Conservation (phyloP, 176 grass and related monocot genomes). For the Zoysia pacifica region DNA sequence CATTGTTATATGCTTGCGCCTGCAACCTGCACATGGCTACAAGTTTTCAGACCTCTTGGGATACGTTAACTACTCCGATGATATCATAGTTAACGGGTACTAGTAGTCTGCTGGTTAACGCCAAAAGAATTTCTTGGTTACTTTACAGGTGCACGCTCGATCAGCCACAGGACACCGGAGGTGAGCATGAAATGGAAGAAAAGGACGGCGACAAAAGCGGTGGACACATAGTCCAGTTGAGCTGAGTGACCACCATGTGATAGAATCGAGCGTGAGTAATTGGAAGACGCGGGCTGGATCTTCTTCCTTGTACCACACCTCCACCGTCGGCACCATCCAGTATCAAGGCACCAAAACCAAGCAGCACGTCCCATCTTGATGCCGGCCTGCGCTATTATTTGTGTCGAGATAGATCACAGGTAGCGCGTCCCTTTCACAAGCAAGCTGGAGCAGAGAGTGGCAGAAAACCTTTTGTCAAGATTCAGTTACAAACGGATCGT, state of each 20-base stretch:
- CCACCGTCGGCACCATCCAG: neutral
- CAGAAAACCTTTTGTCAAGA: conserved; percentile 41
- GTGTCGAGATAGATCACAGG: conserved; percentile 49
- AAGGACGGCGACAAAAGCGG: neutral
- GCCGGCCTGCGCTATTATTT: conserved; percentile 1
- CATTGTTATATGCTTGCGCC: neutral
- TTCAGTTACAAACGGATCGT: conserved; percentile 42
- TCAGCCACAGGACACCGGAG: conserved; percentile 1
- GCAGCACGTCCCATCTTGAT: conserved; percentile 11
- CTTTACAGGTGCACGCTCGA: conserved; percentile 28
- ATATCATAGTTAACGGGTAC: conserved; percentile 29
- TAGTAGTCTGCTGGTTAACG: neutral
- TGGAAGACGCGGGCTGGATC: conserved; percentile 31
- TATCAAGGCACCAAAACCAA: no score
- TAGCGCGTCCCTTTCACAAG: conserved; percentile 40
- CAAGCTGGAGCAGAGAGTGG: conserved; percentile 24
- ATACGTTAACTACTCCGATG: conserved; percentile 16
- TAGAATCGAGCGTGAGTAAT: conserved; percentile 9
- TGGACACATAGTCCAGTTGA: neutral
- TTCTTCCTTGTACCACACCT: conserved; percentile 26
- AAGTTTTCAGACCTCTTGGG: conserved; percentile 25
- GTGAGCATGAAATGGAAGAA: neutral
- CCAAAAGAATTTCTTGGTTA: conserved; percentile 14
- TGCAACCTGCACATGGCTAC: conserved; percentile 27
- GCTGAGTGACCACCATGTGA: neutral